Evolutionary conservation across 768 basidiomycete genomes (phyloP).

Genomic region (Gyrodon lividus): DNA sequence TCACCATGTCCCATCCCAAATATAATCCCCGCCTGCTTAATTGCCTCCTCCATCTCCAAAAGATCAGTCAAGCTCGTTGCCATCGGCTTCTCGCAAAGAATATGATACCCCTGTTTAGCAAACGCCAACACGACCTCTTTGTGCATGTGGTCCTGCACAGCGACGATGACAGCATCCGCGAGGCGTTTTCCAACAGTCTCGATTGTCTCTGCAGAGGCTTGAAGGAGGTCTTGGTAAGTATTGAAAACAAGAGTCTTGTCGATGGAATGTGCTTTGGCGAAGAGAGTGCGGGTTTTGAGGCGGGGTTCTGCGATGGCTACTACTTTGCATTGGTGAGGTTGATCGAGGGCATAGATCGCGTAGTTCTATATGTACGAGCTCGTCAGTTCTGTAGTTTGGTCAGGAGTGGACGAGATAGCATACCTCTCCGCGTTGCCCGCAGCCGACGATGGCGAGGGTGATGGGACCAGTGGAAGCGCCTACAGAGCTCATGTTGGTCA

Average conservation of each 20-base stretch:
- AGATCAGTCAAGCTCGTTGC: slow-evolving; percentile 74
- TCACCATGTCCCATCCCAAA: slow-evolving; percentile 88
- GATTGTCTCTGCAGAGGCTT: slow-evolving; percentile 66
- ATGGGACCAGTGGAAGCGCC: slow-evolving; percentile 38
- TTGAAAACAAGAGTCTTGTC: slow-evolving; percentile 69
- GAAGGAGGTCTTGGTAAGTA: slow-evolving; percentile 68
- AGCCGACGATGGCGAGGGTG: slow-evolving; percentile 77
- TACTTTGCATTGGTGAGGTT: slow-evolving; percentile 67
- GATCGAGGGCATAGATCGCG: slow-evolving; percentile 54
- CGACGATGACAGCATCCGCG: slow-evolving; percentile 78
- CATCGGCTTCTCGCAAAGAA: slow-evolving; percentile 93
- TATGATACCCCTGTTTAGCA: slow-evolving; percentile 80
- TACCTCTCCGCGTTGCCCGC: slow-evolving; percentile 81
- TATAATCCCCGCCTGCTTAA: slow-evolving; percentile 67
- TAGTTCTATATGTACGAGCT: slow-evolving; percentile 51
- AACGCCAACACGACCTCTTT: slow-evolving; percentile 71
- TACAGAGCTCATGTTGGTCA: slow-evolving; percentile 15
- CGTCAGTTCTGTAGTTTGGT: not conserved
- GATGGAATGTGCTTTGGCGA: slow-evolving; percentile 56
- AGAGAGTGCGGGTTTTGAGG: slow-evolving; percentile 55
- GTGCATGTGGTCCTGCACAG: slow-evolving; percentile 82
- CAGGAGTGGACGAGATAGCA: slow-evolving; percentile 2
- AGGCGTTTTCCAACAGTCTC: slow-evolving; percentile 64
- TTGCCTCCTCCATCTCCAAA: slow-evolving; percentile 67
- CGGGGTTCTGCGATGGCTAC: slow-evolving; percentile 87